phyloP scores from a whole-genome alignment of 805 yeast species.

The Yamadazyma laniorum region DNA sequence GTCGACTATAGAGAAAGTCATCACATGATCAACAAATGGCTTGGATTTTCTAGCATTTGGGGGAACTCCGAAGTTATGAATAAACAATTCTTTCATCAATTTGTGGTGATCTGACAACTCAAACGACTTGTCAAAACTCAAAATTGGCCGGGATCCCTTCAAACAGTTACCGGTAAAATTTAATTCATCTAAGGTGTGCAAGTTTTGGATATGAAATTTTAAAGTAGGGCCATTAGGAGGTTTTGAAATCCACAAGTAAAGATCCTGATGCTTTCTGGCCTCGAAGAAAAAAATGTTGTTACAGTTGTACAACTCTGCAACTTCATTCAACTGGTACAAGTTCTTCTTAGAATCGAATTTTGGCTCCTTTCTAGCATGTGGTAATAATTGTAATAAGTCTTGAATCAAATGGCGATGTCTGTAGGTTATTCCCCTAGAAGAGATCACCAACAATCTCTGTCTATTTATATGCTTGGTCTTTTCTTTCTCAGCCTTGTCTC shows the following conservation, averaged over 20 bases:
- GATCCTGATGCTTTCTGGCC: slow-evolving; percentile 92
- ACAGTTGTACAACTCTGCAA: slow-evolving; percentile 96
- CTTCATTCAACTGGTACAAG: slow-evolving; percentile 84
- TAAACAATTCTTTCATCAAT: slow-evolving; percentile 67
- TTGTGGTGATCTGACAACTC: slow-evolving; percentile 60
- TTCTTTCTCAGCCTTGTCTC: slow-evolving; percentile 44
- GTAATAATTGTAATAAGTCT: slow-evolving; percentile 76
- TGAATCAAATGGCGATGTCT: slow-evolving; percentile 93
- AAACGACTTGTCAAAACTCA: slow-evolving; percentile 83
- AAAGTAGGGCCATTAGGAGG: slow-evolving; percentile 98
- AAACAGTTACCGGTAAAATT: slow-evolving; percentile 96
- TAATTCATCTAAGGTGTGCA: slow-evolving; percentile 93
- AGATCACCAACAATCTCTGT: slow-evolving; percentile 83
- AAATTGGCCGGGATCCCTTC: slow-evolving; percentile 90
- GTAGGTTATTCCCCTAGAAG: slow-evolving; percentile 92
- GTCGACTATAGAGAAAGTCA: slow-evolving; percentile 90
- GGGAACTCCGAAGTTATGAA: slow-evolving; percentile 80
- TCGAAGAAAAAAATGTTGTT: slow-evolving; percentile 92
- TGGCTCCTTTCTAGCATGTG: slow-evolving; percentile 95
- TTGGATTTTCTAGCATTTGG: slow-evolving; percentile 88
- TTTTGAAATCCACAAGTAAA: slow-evolving; percentile 91
- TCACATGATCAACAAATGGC: slow-evolving; percentile 93
- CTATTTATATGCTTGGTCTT: slow-evolving; percentile 65
- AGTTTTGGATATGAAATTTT: slow-evolving; percentile 89
- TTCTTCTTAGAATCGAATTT: slow-evolving; percentile 92